Base-by-base conservation (phyloP, 1,284 basidiomycete species). In the Sanghuangporus sanghuang region DNA sequence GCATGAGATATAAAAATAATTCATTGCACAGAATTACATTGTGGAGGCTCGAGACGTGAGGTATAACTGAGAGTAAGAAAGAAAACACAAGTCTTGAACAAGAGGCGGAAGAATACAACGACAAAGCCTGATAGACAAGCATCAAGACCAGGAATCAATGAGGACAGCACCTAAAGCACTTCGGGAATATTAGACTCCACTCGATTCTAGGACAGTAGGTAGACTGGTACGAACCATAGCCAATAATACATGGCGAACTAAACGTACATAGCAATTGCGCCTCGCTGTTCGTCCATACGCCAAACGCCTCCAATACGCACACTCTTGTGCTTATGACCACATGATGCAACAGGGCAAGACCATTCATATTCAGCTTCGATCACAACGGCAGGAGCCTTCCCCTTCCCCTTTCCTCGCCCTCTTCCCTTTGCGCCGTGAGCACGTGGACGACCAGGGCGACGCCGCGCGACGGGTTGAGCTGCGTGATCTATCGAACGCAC, bases 321-420 rank as follows among this genome's bases (percentile, higher is more conserved):
- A 68, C 86, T 89, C 23, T 77, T 72, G 71, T 90, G 89, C 53
- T 75, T 67, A 14, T 72, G 73, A 8, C 74, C 79, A 69, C 88
- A 90, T 0, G 76, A 77, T 2, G 75, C 67, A 2, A 90, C 85
- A 1, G 89, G 89, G 69, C 89, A 90, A 27, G 59, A 69, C 86
- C 87, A 90, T 66, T 81, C 77, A 68, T 80, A 75, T 67, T 78
- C 77, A 48, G 73, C 81, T 67, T 84, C 78, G 12, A 85, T 71
- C 16, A 64, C 32, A 2, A 48, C 44, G 11, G 50, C 48, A 46
- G 36, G 21, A 32, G 56, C 63, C 49, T 73, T 42, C 52, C 68
- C 75, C 60, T 73, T 74, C 57, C 73, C 73, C 65, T 76, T 76
- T 23, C 70, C 77, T 67, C 78, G 79, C 16, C 72, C 73, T 65